Conservation (phyloP, 2,329 filamentous ascomycete genomes). For the Trichoderma koningiopsis region DNA sequence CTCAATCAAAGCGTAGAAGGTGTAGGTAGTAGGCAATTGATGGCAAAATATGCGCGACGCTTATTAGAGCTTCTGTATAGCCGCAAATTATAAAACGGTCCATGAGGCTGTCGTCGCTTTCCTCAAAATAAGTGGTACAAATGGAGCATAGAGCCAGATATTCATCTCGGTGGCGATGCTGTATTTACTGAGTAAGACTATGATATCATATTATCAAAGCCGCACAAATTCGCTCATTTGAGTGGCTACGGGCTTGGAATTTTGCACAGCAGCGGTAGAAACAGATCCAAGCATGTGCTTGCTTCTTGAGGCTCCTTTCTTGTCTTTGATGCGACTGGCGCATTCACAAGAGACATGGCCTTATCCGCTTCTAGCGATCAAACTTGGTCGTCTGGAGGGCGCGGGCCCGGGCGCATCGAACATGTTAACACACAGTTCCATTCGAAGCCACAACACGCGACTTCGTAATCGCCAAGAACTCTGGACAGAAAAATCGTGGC, state of each 20-base stretch:
- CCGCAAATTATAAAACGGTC: neutral
- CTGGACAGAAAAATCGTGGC: conserved; percentile 8
- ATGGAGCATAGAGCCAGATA: neutral
- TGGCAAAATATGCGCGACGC: neutral
- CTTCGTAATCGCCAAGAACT: neutral
- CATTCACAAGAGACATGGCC: neutral
- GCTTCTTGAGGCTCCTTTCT: neutral
- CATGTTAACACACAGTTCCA: neutral
- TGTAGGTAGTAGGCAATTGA: neutral
- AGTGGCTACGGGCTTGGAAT: neutral
- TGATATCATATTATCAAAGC: conserved; percentile 18
- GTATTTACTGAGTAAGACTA: conserved; percentile 7
- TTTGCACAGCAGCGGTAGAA: neutral
- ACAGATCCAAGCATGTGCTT: neutral
- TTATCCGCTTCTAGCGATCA: neutral
- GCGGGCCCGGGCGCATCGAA: neutral
- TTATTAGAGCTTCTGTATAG: neutral
- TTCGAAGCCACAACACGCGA: neutral
- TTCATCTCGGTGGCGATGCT: conserved; percentile 13
- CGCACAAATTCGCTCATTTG: conserved; percentile 17
- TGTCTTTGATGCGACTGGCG: conserved; percentile 2
- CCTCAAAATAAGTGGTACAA: neutral
- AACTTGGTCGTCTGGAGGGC: neutral
- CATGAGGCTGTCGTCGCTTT: no score
- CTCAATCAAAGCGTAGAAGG: neutral